Conservation (phyloP, 2,329 filamentous ascomycete genomes). For the Hypoxylon sp. region DNA sequence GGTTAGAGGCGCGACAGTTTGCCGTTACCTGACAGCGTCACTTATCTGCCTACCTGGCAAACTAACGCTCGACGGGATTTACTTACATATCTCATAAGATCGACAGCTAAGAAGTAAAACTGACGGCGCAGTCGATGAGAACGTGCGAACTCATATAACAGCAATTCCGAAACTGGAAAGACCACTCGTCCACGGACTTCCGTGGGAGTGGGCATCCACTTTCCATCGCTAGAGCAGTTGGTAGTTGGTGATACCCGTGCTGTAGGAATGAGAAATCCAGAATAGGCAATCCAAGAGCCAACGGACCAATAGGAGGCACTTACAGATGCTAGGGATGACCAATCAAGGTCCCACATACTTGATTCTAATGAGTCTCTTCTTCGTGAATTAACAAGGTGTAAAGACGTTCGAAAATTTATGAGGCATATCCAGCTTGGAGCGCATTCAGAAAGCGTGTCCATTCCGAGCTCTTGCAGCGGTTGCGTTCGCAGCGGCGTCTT, state of each 20-base stretch:
- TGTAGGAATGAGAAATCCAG: neutral
- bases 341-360: neutral
- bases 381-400: neutral
- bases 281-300: conserved; percentile 15
- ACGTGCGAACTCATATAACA: neutral
- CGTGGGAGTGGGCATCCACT: neutral
- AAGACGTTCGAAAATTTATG: neutral
- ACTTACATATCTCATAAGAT: too few species aligned
- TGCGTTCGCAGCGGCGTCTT: conserved; percentile 5
- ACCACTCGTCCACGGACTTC: conserved; percentile 4
- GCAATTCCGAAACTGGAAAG: neutral
- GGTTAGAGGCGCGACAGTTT: too few species aligned
- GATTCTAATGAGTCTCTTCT: neutral
- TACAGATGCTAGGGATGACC: neutral
- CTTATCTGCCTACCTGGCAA: too few species aligned
- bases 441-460: conserved; percentile 2
- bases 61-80: too few species aligned
- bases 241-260: neutral
- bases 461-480: neutral
- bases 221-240: neutral
- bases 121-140: neutral
- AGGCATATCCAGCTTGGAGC: neutral
- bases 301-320: conserved; percentile 9
- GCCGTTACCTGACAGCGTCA: too few species aligned
- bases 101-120: neutral